Base-by-base conservation (phyloP, 306 rosid genomes). In the Parietaria judaica region DNA sequence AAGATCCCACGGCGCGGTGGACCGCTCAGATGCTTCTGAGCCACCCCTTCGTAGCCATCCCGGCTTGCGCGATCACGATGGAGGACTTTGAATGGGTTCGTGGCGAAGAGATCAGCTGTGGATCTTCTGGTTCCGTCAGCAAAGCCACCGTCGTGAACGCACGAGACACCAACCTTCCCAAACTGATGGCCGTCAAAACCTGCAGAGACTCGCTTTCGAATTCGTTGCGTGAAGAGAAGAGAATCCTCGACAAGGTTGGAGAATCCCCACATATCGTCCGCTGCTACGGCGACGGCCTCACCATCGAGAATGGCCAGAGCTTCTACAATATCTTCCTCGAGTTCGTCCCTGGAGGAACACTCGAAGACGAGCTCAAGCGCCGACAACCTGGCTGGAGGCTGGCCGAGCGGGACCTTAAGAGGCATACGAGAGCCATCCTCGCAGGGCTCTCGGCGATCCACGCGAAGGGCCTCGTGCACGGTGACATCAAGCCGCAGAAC, bases 101-200 rank as follows among this genome's bases (percentile, higher is more conserved):
- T 3, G 97, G 97, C 36, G 57, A 68, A 2, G 66, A 72, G 0
- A 54, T 90, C 14, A 94, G 96, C 0, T 51, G 59, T 8, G 97
- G 97, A 3, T 76, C 83, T 62, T 90, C 85, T 34, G 96, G 95
- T 13, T 83, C 88, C 7, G 77, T 90, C 70, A 50, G 53, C 36
- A 15, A 76, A 7, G 94, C 81, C 3, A 60, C 61, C 43, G 58
- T 44, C 8, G 46, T 46, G n/a, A n/a, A n/a, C n/a, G n/a, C n/a
- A 3, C 23, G 14, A 3, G 61, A 39, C 31, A 1, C 17, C 49
- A 56, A 1, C 0, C 34, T 66, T 48, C 66, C 78, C 10, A 59
- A 83, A 6, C 45, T 69, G 5, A 52, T 78, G 58, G 97, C 79
- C 46, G 87, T 85, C 12, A 90, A 90, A 65, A 72, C 97, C 1